Conservation (phyloP, 2,329 filamentous ascomycete genomes). For the Juglanconis juglandina region DNA sequence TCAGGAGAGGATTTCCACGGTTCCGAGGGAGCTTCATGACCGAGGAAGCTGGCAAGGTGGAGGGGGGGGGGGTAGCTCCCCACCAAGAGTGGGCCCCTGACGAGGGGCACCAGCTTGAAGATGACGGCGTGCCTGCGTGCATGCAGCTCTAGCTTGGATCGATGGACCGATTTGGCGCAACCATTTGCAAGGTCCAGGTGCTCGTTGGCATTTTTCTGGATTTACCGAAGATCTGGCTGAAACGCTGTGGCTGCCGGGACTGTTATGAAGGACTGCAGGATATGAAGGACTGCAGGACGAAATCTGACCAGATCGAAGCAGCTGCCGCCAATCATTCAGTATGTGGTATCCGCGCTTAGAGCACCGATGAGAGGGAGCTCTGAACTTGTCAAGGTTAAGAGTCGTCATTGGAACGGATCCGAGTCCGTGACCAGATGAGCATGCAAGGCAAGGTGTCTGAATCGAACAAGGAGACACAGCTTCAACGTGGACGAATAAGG, state of each 20-base stretch:
- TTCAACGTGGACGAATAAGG: conserved; percentile 14
- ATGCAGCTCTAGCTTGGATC: conserved; percentile 2
- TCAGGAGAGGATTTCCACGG: not conserved
- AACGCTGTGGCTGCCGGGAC: conserved; percentile 3
- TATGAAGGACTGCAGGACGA: not conserved
- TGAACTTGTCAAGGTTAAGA: not conserved
- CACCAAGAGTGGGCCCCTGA: conserved; percentile 12
- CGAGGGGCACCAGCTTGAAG: not conserved
- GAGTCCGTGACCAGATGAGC: not conserved
- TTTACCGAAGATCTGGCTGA: not conserved
- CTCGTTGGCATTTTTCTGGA: not conserved
- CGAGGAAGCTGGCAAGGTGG: not conserved
- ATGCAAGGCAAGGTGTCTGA: conserved; percentile 6
- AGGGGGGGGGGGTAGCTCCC: conserved; percentile 17
- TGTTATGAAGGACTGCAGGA: not conserved
- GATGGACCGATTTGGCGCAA: not conserved
- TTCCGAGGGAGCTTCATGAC: conserved; percentile 1
- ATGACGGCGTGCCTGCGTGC: conserved; percentile 6
- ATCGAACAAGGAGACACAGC: conserved; percentile 11
- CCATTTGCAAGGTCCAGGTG: not conserved
- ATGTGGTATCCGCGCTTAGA: not conserved
- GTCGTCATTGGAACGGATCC: not conserved
- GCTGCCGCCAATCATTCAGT: not conserved
- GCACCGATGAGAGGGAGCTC: not conserved
- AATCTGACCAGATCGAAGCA: too few relatives aligned